Conservation (phyloP, 768 basidiomycete species). For the Mycena olivaceomarginata region DNA sequence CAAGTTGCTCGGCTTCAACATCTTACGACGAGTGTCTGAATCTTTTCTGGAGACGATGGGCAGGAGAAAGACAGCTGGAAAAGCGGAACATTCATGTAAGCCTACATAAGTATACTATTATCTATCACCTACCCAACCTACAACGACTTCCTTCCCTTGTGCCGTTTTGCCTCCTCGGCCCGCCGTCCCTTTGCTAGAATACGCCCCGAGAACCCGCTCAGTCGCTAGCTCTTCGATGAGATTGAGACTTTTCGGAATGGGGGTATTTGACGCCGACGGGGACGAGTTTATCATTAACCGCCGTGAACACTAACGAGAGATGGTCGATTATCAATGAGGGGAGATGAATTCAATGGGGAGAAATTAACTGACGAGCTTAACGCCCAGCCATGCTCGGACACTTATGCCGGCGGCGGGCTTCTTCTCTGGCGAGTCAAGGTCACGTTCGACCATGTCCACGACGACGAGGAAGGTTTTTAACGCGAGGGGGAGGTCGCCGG, state of each 20-base stretch:
- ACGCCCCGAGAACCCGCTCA: slow-evolving; percentile 79
- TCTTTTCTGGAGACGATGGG: too few relatives aligned
- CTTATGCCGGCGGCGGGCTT: slow-evolving; percentile 72
- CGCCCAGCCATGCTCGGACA: slow-evolving; percentile 88
- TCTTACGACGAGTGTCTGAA: too few relatives aligned
- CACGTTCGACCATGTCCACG: slow-evolving; percentile 85
- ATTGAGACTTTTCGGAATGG: slow-evolving; percentile 73
- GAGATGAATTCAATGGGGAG: slow-evolving; percentile 11
- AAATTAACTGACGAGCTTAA: slow-evolving; percentile 76
- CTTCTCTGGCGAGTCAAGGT: slow-evolving; percentile 63
- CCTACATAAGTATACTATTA: not conserved
- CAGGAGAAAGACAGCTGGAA: too few relatives aligned
- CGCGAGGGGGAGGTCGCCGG: slow-evolving; percentile 83
- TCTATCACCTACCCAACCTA: slow-evolving; percentile 40
- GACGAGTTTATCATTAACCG: slow-evolving; percentile 67
- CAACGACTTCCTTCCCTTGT: slow-evolving; percentile 64
- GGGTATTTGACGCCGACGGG: slow-evolving; percentile 75
- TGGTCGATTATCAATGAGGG: not conserved
- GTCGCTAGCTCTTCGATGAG: slow-evolving; percentile 84
- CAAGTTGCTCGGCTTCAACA: too few relatives aligned
- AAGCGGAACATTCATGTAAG: not conserved
- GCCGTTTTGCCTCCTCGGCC: slow-evolving; percentile 54
- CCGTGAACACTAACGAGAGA: slow-evolving; percentile 71
- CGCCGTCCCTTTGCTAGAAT: slow-evolving; percentile 64
- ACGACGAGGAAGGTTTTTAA: slow-evolving; percentile 87